These are phyloP conservation scores for Mucor piriformis DNA, from an alignment of 371 early-diverging fungal genomes.

Conservation along the genomic window DNA sequence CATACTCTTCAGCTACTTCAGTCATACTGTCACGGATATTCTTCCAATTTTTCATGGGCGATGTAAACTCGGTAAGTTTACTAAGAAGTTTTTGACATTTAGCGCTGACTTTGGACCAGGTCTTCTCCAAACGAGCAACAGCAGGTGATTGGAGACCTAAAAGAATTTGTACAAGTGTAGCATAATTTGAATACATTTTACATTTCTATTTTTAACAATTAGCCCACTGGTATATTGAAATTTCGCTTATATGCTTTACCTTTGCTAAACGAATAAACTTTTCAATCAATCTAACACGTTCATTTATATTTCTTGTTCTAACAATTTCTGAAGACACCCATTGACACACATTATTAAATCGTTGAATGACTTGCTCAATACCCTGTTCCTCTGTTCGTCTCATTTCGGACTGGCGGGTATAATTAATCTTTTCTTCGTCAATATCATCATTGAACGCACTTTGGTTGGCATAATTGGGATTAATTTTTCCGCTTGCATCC, in stretches of 20 bases:
- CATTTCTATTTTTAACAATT: constrained; percentile 52
- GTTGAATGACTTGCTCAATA: constrained; percentile 62
- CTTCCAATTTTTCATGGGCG: constrained; percentile 68
- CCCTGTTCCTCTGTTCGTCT: constrained; percentile 32
- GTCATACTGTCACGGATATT: constrained; percentile 70
- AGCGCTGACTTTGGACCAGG: constrained; percentile 63
- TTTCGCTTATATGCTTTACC: constrained; percentile 35
- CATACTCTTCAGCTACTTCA: constrained; percentile 61
- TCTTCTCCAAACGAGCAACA: constrained; percentile 60
- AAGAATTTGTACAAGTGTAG: constrained; percentile 64
- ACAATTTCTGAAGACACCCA: constrained; percentile 77
- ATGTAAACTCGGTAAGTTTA: constrained; percentile 59
- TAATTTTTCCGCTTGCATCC: constrained; percentile 28
- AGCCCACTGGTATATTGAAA: neutral
- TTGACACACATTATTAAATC: constrained; percentile 70
- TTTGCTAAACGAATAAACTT: constrained; percentile 74
- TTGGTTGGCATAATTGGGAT: neutral
- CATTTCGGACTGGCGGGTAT: constrained; percentile 23
- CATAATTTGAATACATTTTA: constrained; percentile 64
- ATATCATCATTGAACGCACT: neutral
- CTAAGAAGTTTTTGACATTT: constrained; percentile 55
- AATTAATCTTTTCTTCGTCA: constrained; percentile 19
- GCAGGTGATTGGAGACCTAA: constrained; percentile 67
- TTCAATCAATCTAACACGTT: constrained; percentile 66
- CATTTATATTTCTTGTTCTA: constrained; percentile 48